Evolutionary conservation across 1,139 yeast species (phyloP).

Genomic region (Magnusiomyces paraingens): DNA sequence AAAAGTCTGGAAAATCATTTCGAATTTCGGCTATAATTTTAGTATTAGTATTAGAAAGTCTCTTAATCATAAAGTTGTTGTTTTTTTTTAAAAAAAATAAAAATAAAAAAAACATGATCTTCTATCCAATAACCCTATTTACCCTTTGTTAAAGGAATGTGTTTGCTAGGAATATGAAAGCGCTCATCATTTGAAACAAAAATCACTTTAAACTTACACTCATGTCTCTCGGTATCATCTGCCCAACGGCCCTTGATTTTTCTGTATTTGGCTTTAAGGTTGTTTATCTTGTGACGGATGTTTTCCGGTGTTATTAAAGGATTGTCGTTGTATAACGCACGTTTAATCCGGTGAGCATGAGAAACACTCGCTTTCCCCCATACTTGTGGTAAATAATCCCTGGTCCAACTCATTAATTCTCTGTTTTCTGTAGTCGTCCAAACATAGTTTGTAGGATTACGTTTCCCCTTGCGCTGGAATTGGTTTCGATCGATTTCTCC

Average conservation of each 20-base stretch:
- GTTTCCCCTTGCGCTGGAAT: constrained; percentile 3
- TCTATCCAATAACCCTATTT: background rate
- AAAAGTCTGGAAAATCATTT: constrained; percentile 11
- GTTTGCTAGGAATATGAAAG: background rate
- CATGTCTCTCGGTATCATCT: background rate
- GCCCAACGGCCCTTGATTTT: constrained; percentile 8
- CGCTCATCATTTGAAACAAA: background rate
- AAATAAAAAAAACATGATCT: background rate
- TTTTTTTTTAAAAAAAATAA: background rate
- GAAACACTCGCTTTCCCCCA: constrained; percentile 14
- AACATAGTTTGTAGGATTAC: constrained; percentile 12
- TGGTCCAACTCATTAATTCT: constrained; percentile 10
- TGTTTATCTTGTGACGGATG: constrained; percentile 14
- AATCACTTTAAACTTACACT: background rate
- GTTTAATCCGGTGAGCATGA: constrained; percentile 11
- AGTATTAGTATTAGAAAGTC: background rate
- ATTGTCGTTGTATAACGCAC: constrained; percentile 8
- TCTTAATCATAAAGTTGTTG: background rate
- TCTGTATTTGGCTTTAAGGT: constrained; percentile 13
- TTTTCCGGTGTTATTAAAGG: constrained; percentile 12
- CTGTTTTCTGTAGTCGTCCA: constrained; percentile 12
- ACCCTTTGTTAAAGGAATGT: background rate
- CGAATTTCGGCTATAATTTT: constrained; percentile 1
- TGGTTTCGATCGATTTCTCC: no score
- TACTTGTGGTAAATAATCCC: constrained; percentile 10